phyloP scores from a whole-genome alignment of 805 yeast genomes.

The Starmerella bombicola region DNA sequence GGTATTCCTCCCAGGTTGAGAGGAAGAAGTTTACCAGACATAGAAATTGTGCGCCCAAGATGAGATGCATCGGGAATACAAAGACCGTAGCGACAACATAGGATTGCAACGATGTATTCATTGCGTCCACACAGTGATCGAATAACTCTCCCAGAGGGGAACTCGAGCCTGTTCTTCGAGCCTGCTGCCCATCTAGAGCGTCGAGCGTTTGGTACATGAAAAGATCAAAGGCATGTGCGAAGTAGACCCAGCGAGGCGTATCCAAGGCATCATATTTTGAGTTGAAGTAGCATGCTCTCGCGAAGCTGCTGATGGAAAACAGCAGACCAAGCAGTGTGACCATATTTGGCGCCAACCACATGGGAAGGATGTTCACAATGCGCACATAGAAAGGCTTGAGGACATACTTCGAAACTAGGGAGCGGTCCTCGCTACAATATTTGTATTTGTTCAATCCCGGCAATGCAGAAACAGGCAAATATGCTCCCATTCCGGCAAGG shows the following conservation, averaged over 20 bases:
- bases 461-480: conserved; percentile 22
- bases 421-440: conserved; percentile 57
- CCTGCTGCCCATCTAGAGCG: conserved; percentile 93
- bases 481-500: conserved; percentile 25
- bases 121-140: conserved; percentile 71
- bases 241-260: conserved; percentile 69
- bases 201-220: conserved; percentile 91
- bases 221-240: conserved; percentile 64
- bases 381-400: conserved; percentile 72
- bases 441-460: conserved; percentile 25
- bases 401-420: conserved; percentile 58
- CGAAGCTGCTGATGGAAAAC: conserved; percentile 54
- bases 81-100: conserved; percentile 64
- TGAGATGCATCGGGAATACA: conserved; percentile 57
- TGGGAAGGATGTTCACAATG: conserved; percentile 64
- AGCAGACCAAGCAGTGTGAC: conserved; percentile 69
- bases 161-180: conserved; percentile 86
- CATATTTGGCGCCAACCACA: conserved; percentile 74
- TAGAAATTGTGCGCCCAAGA: conserved; percentile 24
- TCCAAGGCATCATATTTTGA: conserved; percentile 42
- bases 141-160: conserved; percentile 92
- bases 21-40: conserved; percentile 54
- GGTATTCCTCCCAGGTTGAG: conserved; percentile 93
- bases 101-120: conserved; percentile 69
- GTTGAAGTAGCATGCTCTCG: conserved; percentile 57